Evolutionary conservation across 1,284 basidiomycete genomes (phyloP).

Genomic region (Pseudomicrostroma phylloplanum): DNA sequence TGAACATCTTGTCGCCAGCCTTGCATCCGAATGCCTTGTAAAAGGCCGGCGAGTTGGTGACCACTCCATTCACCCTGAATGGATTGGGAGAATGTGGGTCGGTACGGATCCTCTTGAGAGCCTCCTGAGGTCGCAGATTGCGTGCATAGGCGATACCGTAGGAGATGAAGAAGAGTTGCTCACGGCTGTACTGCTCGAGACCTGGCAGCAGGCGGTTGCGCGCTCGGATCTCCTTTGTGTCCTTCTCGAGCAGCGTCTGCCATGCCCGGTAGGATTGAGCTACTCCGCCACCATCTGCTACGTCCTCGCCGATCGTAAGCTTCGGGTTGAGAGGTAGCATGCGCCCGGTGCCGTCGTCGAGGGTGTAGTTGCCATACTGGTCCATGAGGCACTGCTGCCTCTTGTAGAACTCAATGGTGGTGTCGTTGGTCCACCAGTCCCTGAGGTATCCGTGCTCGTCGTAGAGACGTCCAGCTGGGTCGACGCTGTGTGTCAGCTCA

Average conservation of each 20-base stretch:
- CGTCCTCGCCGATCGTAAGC: slow-evolving; percentile 61
- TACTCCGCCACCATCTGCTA: slow-evolving; percentile 58
- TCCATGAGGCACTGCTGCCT: slow-evolving; percentile 79
- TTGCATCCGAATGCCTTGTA: slow-evolving; percentile 43
- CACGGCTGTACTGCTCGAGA: slow-evolving; percentile 39
- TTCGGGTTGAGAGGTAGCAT: slow-evolving; percentile 75
- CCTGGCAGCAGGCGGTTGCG: slow-evolving; percentile 49
- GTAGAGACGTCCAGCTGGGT: slow-evolving; percentile 72
- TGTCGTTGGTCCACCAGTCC: slow-evolving; percentile 71
- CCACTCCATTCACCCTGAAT: slow-evolving; percentile 39
- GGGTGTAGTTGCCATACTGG: slow-evolving; percentile 77
- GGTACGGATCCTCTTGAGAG: slow-evolving; percentile 37
- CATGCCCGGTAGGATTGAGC: slow-evolving; percentile 51
- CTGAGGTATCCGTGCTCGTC: slow-evolving; percentile 57
- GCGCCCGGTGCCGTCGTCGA: slow-evolving; percentile 77
- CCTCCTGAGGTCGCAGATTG: slow-evolving; percentile 36
- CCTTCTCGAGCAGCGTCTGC: slow-evolving; percentile 31
- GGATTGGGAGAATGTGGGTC: slow-evolving; percentile 47
- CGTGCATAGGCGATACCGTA: slow-evolving; percentile 42
- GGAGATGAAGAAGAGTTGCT: slow-evolving; percentile 52
- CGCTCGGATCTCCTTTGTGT: slow-evolving; percentile 29
- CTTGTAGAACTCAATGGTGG: slow-evolving; percentile 73
- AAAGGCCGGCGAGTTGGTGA: slow-evolving; percentile 40
- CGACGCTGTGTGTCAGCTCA: slow-evolving; percentile 72
- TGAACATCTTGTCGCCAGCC: slow-evolving; percentile 40